Evolutionary conservation across 2,329 filamentous ascomycete genomes (phyloP).

Genomic region (Aureobasidium sp.): DNA sequence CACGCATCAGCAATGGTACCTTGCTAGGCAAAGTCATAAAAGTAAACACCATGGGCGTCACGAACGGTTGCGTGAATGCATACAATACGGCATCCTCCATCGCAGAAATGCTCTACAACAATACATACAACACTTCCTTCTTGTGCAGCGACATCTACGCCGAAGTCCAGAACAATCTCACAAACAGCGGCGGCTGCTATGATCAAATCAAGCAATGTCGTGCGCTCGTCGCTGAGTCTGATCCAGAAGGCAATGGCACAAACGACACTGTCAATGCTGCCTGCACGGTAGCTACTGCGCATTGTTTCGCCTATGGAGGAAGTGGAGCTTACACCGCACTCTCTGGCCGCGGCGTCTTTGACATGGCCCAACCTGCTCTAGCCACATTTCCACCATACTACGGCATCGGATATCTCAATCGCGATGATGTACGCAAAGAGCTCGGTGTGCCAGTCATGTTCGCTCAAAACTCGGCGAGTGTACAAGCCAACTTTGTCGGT

Average conservation of each 20-base stretch:
- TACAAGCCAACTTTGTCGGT: not conserved
- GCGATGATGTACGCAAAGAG: not conserved
- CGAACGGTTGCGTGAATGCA: conserved; percentile 50
- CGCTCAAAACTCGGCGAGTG: not conserved
- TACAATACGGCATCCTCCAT: conserved; percentile 33
- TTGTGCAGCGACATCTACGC: conserved; percentile 3
- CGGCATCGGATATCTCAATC: not conserved
- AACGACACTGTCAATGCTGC: not conserved
- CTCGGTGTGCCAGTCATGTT: not conserved
- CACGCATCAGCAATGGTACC: conserved; percentile 38
- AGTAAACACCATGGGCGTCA: conserved; percentile 46
- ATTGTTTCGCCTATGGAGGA: not conserved
- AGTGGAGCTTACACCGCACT: not conserved
- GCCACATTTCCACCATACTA: not conserved
- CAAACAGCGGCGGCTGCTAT: not conserved
- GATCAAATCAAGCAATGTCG: not conserved
- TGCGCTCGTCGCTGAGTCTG: not conserved
- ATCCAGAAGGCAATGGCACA: not conserved
- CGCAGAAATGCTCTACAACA: conserved; percentile 27
- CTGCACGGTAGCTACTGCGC: not conserved
- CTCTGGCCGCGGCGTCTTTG: not conserved
- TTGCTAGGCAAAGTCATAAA: conserved; percentile 33
- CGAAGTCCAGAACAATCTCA: not conserved
- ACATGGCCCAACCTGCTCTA: not conserved
- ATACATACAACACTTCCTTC: conserved; percentile 31